These are phyloP conservation scores for Pythium graminicola DNA, from an alignment of 352 stramenopile genomes.

Conservation along the genomic window DNA sequence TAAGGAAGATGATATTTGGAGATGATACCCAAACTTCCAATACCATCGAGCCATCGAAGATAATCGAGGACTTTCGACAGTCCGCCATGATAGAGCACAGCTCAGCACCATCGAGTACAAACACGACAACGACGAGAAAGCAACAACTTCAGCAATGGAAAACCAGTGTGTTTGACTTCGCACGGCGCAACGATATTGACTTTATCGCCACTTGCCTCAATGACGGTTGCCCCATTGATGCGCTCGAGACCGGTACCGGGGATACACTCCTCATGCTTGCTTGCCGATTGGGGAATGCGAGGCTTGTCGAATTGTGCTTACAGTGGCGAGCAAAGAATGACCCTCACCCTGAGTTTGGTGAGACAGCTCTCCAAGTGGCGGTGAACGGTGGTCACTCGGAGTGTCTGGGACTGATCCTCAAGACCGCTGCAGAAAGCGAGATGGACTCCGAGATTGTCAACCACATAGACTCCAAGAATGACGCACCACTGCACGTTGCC, in stretches of 20 bases:
- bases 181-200: conserved; percentile 33
- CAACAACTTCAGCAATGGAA: conserved; percentile 46
- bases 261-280: conserved; percentile 81
- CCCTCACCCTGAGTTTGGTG: conserved; percentile 76
- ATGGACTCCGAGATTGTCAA: conserved; percentile 87
- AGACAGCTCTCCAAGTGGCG: conserved; percentile 72
- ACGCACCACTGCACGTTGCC: conserved; percentile 75
- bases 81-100: conserved; percentile 33
- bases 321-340: conserved; percentile 78
- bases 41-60: conserved; percentile 20
- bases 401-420: conserved; percentile 56
- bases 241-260: conserved; percentile 59
- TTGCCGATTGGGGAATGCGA: conserved; percentile 50
- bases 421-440: conserved; percentile 71
- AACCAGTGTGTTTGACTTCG: conserved; percentile 52
- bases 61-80: conserved; percentile 42
- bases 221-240: conserved; percentile 67
- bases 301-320: conserved; percentile 66
- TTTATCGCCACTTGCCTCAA: conserved; percentile 43
- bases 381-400: conserved; percentile 53
- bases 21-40: neutral
- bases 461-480: conserved; percentile 74
- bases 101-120: conserved; percentile 4
- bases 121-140: conserved; percentile 26
- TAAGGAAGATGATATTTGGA: conserved; percentile 40